These are phyloP conservation scores for Ocimum tenuiflorum DNA, from an alignment of 257 asterid species.

Conservation along the genomic window DNA sequence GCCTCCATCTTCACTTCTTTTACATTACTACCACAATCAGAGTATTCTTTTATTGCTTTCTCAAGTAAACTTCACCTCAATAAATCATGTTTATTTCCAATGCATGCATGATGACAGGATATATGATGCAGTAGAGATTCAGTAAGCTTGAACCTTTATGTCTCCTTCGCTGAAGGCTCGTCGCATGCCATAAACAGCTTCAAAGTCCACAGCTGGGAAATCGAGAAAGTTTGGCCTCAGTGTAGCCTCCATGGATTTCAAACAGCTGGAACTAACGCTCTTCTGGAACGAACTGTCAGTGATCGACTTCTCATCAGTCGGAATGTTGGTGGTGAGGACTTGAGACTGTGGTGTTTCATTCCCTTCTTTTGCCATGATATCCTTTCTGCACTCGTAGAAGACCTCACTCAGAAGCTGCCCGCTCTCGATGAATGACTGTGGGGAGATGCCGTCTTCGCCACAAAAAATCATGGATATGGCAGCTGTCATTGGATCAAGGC, in stretches of 20 bases:
- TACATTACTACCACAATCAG: no score
- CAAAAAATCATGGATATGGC: conserved; percentile 84
- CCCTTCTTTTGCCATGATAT: conserved; percentile 76
- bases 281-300: conserved; percentile 47
- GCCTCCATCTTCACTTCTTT: no score
- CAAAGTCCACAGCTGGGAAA: conserved; percentile 60
- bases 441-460: conserved; percentile 54
- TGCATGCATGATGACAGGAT: neutral
- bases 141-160: conserved; percentile 76
- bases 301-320: conserved; percentile 33
- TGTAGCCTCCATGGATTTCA: conserved; percentile 54
- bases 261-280: conserved; percentile 57
- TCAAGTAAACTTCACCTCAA: no score
- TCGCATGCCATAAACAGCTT: conserved; percentile 66
- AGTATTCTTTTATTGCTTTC: no score
- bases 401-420: conserved; percentile 75
- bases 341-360: conserved; percentile 53
- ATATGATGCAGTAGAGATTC: conserved; percentile 11
- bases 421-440: conserved; percentile 60
- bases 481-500: conserved; percentile 75
- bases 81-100: no score
- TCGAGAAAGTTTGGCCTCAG: conserved; percentile 70
- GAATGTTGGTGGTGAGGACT: conserved; percentile 42
- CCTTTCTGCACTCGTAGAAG: conserved; percentile 82
- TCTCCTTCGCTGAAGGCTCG: conserved; percentile 94